Conservation (phyloP, 164 flowering plant species). For the Macadamia tetraphylla region DNA sequence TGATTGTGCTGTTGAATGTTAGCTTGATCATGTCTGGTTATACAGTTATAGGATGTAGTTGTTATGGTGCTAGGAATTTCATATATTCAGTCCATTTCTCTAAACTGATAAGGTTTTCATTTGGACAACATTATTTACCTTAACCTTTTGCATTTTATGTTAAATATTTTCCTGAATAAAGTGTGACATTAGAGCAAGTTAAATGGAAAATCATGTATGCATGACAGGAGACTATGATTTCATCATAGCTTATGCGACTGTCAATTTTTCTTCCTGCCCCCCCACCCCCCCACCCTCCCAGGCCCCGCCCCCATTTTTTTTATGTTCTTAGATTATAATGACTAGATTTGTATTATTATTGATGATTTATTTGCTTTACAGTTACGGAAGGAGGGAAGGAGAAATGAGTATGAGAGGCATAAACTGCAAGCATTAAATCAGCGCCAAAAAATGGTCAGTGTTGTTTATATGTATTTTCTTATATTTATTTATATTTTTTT, state of each 20-base stretch:
- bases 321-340: neutral
- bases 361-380: constrained; percentile 22
- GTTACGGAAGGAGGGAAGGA: constrained; percentile 94
- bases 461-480: constrained; percentile 9
- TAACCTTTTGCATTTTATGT: neutral
- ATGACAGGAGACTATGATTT: no score
- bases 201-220: no score
- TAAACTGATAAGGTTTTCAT: neutral
- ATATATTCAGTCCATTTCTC: no score
- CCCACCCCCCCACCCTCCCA: no score
- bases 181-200: no score
- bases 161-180: neutral
- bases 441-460: constrained; percentile 87
- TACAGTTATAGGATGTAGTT: no score
- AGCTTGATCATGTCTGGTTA: no score
- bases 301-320: neutral
- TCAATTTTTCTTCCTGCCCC: no score
- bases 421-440: constrained; percentile 93
- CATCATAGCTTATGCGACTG: no score
- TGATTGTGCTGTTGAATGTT: no score
- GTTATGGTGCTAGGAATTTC: no score
- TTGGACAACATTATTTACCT: neutral
- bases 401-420: constrained; percentile 94
- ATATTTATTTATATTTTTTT: neutral
- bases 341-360: neutral